phyloP scores from a whole-genome alignment of 306 rosid species.

The Medicago truncatula region MtrunA17r5.0-ANR NC_053048.1:40050001-40050500 shows the following conservation, averaged over 20 bases:
- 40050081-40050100: constrained; percentile 3
- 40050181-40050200: neutral
- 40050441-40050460: constrained; percentile 70
- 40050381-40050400: constrained; percentile 66
- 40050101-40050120: neutral
- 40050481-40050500: neutral
- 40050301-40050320: constrained; percentile 58
- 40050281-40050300: constrained; percentile 72
- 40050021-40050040: constrained; percentile 17
- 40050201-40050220: neutral
- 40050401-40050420: constrained; percentile 67
- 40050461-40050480: constrained; percentile 21
- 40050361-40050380: constrained; percentile 86
- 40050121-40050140: constrained; percentile 21
- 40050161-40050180: neutral
- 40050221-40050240: constrained; percentile 11
- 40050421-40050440: constrained; percentile 69
- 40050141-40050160: constrained; percentile 7
- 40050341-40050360: constrained; percentile 79
- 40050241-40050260: constrained; percentile 77
- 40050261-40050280: constrained; percentile 79
- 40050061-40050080: constrained; percentile 21
- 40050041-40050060: neutral
- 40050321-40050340: constrained; percentile 80
- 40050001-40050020: constrained; percentile 4